phyloP scores from a whole-genome alignment of 2,329 filamentous ascomycete species.

The Zasmidium angulare region DNA sequence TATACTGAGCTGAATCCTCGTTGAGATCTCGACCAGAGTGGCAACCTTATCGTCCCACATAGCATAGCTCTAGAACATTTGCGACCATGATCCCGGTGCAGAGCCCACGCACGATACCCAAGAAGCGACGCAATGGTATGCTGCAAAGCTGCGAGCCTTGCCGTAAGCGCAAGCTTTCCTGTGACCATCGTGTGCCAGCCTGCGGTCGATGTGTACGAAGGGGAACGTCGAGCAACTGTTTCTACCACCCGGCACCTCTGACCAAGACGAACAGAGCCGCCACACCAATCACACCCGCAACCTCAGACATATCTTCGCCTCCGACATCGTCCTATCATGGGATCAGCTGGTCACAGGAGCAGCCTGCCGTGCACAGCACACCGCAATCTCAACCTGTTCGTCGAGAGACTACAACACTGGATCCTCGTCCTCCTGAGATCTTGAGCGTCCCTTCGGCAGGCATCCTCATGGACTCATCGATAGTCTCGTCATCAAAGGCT shows the following conservation, averaged over 20 bases:
- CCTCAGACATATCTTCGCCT: not conserved
- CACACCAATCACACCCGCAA: not conserved
- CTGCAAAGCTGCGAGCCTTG: constrained; percentile 27
- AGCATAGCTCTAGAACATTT: not conserved
- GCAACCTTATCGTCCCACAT: not conserved
- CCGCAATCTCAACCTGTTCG: constrained; percentile 3
- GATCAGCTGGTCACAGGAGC: not conserved
- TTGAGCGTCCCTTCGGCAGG: constrained; percentile 22
- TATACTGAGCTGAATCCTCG: not conserved
- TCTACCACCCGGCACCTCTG: constrained; percentile 28
- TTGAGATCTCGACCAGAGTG: not conserved
- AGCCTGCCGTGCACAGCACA: not conserved
- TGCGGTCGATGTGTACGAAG: constrained; percentile 24
- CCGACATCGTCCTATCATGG: not conserved
- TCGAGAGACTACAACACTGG: constrained; percentile 3
- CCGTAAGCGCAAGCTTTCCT: constrained; percentile 25
- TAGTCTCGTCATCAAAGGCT: not conserved
- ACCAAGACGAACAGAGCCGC: constrained; percentile 11
- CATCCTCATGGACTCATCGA: constrained; percentile 18
- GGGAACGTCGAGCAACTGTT: constrained; percentile 16
- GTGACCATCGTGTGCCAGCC: constrained; percentile 24
- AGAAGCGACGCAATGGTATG: constrained; percentile 26
- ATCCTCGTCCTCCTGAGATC: constrained; percentile 3
- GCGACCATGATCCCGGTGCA: not conserved
- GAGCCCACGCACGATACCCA: constrained; percentile 11